Percentiles rank a stretch among this genome's conserved stretches.
These are phyloP conservation scores for Daldinia concentrica DNA, from an alignment of 495 filamentous ascomycete genomes.

Conservation along the genomic window DNA sequence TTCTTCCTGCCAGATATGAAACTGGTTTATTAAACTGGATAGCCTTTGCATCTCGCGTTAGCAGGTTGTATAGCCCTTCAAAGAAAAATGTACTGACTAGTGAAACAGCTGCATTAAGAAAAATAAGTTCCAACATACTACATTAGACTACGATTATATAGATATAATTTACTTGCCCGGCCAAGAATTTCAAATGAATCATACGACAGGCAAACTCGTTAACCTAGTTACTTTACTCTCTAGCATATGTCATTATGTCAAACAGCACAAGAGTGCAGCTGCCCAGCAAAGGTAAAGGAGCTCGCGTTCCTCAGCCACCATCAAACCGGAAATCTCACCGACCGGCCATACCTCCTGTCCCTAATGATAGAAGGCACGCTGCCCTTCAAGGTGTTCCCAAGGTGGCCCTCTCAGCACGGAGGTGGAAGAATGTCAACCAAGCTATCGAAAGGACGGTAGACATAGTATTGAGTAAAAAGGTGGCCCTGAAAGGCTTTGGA, in stretches of 20 bases:
- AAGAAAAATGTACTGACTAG: background rate
- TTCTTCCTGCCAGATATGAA: background rate
- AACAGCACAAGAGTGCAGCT: background rate
- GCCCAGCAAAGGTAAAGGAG: background rate
- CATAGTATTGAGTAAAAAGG: conserved; percentile 1
- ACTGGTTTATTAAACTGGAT: background rate
- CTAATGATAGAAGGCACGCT: conserved; percentile 18
- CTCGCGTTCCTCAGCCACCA: background rate
- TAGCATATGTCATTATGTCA: background rate
- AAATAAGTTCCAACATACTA: background rate
- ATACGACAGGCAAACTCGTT: background rate
- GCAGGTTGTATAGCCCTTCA: background rate
- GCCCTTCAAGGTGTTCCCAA: conserved; percentile 9
- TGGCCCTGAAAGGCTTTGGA: conserved; percentile 22
- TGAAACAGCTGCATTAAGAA: background rate
- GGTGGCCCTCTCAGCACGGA: conserved; percentile 2
- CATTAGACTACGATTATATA: background rate
- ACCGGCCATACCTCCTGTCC: background rate
- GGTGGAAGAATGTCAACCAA: conserved; percentile 31
- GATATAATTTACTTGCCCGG: background rate
- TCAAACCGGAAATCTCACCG: background rate
- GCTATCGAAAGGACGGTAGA: conserved; percentile 32
- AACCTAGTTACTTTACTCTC: background rate
- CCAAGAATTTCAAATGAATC: background rate
- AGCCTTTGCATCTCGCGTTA: background rate